phyloP scores from a whole-genome alignment of 2,329 filamentous ascomycete genomes.

The Pyrenochaeta sp. region DNA sequence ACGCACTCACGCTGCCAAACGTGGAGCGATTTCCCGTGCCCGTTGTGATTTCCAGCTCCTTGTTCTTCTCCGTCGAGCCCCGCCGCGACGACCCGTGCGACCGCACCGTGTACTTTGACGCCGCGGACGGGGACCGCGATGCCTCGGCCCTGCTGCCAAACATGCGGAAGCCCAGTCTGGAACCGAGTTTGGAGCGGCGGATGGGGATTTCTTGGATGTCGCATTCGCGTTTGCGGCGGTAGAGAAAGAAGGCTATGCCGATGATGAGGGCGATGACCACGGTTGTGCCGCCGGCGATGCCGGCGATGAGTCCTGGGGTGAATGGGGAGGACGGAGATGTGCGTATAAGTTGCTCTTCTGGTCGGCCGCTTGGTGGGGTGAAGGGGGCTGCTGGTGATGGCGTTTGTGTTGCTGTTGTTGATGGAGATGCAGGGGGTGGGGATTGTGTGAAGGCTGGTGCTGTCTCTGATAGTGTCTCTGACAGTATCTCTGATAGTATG shows the following conservation, averaged over 20 bases:
- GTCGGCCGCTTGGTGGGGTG: neutral
- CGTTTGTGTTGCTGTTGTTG: neutral
- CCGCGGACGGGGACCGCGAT: neutral
- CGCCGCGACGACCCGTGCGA: neutral
- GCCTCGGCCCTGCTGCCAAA: slow-evolving; percentile 15
- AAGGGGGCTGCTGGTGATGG: neutral
- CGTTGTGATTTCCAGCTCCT: neutral
- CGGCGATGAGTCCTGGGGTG: slow-evolving; percentile 22
- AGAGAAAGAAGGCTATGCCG: slow-evolving; percentile 8
- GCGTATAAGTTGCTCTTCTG: slow-evolving; percentile 9
- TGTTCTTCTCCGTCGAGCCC: neutral
- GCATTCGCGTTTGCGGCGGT: slow-evolving; percentile 11
- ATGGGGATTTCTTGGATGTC: slow-evolving; percentile 30
- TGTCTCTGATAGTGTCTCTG: neutral
- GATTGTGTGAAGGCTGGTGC: neutral
- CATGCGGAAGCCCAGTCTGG: slow-evolving; percentile 19
- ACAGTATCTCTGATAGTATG: neutral
- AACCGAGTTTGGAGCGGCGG: slow-evolving; percentile 27
- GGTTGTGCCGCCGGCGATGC: slow-evolving; percentile 16
- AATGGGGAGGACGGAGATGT: slow-evolving; percentile 3
- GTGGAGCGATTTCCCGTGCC: neutral
- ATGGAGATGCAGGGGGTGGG: slow-evolving; percentile 1
- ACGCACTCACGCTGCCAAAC: slow-evolving; percentile 15
- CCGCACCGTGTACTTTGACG: slow-evolving; percentile 1
- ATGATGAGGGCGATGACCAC: slow-evolving; percentile 14